These are phyloP conservation scores for Chlamydomonas sp. DNA, from an alignment of 139 green algal genomes.

Conservation along the genomic window DNA sequence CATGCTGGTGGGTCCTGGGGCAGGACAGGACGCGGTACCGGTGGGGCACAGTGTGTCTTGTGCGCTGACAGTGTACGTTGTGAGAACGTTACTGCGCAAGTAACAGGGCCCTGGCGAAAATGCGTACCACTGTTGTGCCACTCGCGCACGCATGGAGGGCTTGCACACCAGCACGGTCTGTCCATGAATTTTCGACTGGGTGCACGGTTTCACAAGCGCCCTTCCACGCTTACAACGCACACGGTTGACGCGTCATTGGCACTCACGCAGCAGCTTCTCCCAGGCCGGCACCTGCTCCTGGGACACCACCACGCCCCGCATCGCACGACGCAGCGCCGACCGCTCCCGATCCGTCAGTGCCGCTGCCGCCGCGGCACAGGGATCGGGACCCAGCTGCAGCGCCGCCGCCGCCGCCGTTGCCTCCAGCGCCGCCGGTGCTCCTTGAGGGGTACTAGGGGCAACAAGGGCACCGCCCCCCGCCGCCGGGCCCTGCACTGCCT, in stretches of 20 bases:
- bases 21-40: not conserved
- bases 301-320: constrained; percentile 28
- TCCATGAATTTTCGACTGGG: not conserved
- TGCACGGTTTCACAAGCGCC: not conserved
- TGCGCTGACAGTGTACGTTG: too few species aligned
- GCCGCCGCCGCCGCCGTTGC: not conserved
- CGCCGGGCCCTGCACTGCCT: not conserved
- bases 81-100: too few species aligned
- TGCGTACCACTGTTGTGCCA: too few species aligned
- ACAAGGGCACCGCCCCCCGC: too few species aligned
- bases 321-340: not conserved
- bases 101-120: too few species aligned
- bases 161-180: not conserved
- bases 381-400: not conserved
- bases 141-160: not conserved
- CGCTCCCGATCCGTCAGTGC: constrained; percentile 14
- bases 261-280: constrained; percentile 11
- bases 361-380: not conserved
- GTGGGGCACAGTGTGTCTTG: too few species aligned
- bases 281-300: constrained; percentile 21
- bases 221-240: not conserved
- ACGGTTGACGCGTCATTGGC: too few species aligned
- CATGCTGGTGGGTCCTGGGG: constrained; percentile 20
- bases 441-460: not conserved
- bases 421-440: too few species aligned